Evolutionary conservation across 169 alveolate genomes (phyloP).

Genomic region (Cryptosporidium ubiquitum): DNA sequence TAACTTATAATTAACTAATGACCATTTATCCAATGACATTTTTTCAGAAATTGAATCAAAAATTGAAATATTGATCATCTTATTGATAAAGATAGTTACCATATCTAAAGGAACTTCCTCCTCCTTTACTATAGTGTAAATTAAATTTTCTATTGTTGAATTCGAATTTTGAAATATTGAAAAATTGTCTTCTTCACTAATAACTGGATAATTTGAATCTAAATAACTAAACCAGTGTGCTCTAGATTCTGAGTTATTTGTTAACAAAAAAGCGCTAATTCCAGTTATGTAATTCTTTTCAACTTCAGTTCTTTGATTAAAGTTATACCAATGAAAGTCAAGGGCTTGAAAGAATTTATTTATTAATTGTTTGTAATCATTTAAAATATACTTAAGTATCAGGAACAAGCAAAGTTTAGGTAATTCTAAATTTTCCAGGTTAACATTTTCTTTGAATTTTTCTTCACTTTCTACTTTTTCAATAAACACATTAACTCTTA

Average conservation of each 20-base stretch:
- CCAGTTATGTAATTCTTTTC: conserved; percentile 10
- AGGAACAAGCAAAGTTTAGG: neutral
- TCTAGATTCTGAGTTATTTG: neutral
- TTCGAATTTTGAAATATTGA: neutral
- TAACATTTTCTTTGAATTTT: no score
- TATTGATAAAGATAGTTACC: neutral
- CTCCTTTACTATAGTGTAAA: conserved; percentile 10
- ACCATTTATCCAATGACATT: neutral
- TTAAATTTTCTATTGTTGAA: neutral
- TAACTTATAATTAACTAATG: neutral
- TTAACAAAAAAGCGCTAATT: neutral
- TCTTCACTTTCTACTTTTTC: neutral
- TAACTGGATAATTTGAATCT: neutral
- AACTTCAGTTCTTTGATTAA: neutral
- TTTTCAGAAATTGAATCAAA: neutral
- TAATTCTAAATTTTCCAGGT: neutral
- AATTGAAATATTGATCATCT: neutral
- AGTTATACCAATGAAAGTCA: conserved; percentile 6
- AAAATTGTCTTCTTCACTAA: neutral
- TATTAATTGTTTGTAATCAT: neutral
- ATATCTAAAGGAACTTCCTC: neutral
- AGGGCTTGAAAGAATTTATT: neutral
- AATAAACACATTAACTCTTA: neutral
- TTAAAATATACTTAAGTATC: neutral
- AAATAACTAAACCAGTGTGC: neutral